Evolutionary conservation across 495 filamentous ascomycete species (phyloP).

Genomic region (Neurospora africana): DNA sequence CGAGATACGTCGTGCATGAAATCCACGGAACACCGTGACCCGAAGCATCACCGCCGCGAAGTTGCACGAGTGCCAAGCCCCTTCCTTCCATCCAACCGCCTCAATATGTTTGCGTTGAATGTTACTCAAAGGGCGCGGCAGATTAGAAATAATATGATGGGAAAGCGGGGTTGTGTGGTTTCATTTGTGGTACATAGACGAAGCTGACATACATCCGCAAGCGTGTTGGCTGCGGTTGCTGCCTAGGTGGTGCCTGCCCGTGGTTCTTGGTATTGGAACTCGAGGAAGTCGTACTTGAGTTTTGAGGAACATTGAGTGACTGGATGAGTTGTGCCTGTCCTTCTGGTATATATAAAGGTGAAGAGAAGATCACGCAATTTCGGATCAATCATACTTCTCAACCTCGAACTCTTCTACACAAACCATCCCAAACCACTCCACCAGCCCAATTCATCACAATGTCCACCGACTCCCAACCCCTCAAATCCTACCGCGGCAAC

Average conservation of each 20-base stretch:
- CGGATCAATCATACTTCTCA: background rate
- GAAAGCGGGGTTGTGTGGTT: background rate
- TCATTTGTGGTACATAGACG: background rate
- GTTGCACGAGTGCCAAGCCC: background rate
- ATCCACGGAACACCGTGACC: background rate
- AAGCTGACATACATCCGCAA: background rate
- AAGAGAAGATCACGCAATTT: background rate
- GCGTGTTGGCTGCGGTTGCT: background rate
- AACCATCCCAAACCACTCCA: background rate
- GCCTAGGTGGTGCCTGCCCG: background rate
- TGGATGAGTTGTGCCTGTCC: too few relatives aligned
- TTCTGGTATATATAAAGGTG: too few relatives aligned
- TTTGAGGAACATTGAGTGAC: too few relatives aligned
- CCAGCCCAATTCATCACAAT: too few relatives aligned
- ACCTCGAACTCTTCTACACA: background rate
- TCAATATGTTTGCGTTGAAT: background rate
- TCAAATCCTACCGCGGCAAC: constrained; percentile 44
- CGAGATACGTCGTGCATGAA: background rate
- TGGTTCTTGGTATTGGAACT: background rate
- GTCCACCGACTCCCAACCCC: constrained; percentile 3
- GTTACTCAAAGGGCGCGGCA: background rate
- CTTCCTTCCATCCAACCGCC: background rate
- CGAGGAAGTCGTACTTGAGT: too few relatives aligned
- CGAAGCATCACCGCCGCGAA: background rate
- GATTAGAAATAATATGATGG: background rate